Conservation (phyloP, 192 early-diverging fungal genomes). For the Coemansia sp. region DNA sequence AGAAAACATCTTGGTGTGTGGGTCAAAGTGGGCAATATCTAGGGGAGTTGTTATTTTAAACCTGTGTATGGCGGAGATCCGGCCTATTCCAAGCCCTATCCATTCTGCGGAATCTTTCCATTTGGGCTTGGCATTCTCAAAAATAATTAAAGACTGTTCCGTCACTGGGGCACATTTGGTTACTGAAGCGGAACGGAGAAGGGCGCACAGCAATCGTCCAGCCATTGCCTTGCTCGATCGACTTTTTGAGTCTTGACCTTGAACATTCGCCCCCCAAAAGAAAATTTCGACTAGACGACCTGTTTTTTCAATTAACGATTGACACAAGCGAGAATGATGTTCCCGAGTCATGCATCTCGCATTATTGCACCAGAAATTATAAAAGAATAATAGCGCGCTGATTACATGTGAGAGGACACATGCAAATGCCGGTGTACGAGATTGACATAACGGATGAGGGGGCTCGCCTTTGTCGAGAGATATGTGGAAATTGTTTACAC, state of each 20-base stretch:
- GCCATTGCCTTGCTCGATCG: not conserved
- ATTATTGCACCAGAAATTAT: not conserved
- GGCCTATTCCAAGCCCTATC: not conserved
- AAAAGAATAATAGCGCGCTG: not conserved
- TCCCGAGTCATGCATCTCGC: not conserved
- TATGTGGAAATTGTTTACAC: not conserved
- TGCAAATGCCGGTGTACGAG: not conserved
- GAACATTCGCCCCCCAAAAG: not conserved
- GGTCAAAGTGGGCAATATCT: not conserved
- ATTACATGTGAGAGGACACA: conserved; percentile 1
- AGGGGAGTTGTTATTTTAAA: not conserved
- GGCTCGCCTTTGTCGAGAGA: not conserved
- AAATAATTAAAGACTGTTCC: not conserved
- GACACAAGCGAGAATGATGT: not conserved
- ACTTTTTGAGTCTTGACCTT: not conserved
- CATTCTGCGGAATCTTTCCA: not conserved
- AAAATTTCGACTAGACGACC: not conserved
- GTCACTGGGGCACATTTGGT: not conserved
- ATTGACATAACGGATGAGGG: not conserved
- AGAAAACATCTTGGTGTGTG: not conserved
- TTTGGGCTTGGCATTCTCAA: not conserved
- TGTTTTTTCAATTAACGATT: conserved; percentile 2
- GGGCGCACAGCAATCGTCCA: not conserved
- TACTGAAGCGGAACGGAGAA: not conserved
- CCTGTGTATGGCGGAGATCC: not conserved